Evolutionary conservation across 2,329 filamentous ascomycete genomes (phyloP).

Genomic region (Diatrype stigma): DNA sequence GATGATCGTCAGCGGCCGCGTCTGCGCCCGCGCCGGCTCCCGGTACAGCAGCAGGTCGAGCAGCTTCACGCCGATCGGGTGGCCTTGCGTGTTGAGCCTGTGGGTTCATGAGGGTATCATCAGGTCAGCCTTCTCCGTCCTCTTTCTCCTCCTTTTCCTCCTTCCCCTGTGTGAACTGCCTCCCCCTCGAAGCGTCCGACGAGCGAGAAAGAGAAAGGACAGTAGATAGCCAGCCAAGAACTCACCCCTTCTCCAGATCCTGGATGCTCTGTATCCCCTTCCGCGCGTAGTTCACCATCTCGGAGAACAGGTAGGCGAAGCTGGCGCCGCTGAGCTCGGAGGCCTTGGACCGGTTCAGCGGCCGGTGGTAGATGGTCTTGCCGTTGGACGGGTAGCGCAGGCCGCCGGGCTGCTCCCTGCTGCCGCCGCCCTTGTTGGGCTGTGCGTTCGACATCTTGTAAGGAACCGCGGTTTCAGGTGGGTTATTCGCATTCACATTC

Average conservation of each 20-base stretch:
- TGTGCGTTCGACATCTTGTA: conserved; percentile 47
- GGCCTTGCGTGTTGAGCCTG: conserved; percentile 86
- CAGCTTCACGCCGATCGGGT: conserved; percentile 88
- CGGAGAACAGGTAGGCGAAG: conserved; percentile 93
- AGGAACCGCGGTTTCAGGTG: too few relatives aligned
- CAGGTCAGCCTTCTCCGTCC: background rate
- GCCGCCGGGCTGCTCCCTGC: conserved; percentile 56
- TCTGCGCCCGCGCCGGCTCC: conserved; percentile 64
- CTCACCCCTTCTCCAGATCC: conserved; percentile 84
- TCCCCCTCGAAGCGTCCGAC: too few relatives aligned
- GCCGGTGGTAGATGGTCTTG: conserved; percentile 97
- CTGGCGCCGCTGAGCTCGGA: conserved; percentile 87
- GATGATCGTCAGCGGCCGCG: conserved; percentile 82
- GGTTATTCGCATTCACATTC: too few relatives aligned
- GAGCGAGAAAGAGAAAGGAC: too few relatives aligned
- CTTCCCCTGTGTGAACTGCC: too few relatives aligned
- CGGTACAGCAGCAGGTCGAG: conserved; percentile 93
- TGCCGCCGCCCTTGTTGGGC: conserved; percentile 38
- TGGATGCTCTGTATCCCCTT: conserved; percentile 85
- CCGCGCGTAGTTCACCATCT: conserved; percentile 96
- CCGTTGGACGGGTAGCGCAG: conserved; percentile 87
- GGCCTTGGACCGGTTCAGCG: conserved; percentile 83
- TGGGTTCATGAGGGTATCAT: background rate
- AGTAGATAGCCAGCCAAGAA: too few relatives aligned
- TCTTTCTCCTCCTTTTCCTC: background rate